Evolutionary conservation across 768 basidiomycete genomes (phyloP).

Genomic region (Dioszegia hungarica): DNA sequence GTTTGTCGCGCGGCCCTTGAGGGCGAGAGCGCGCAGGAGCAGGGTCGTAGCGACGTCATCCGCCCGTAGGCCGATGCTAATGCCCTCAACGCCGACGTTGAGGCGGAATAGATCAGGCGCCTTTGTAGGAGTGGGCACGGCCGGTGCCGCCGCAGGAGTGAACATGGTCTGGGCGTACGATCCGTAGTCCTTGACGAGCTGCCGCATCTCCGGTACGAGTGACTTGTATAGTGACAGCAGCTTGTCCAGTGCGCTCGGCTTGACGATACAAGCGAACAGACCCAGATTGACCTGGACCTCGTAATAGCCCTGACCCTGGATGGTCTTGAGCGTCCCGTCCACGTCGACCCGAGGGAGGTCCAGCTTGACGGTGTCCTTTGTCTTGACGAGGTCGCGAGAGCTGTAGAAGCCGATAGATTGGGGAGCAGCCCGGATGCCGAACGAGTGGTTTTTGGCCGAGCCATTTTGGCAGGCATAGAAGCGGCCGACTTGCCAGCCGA

Average conservation of each 20-base stretch:
- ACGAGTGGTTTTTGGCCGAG: conserved; percentile 5
- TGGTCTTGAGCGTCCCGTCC: conserved; percentile 2
- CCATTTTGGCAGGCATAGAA: conserved; percentile 18
- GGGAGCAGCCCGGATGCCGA: conserved; percentile 22
- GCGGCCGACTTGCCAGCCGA: conserved; percentile 37
- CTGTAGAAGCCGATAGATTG: conserved; percentile 37
- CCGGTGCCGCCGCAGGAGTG: not conserved
- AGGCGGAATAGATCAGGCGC: conserved; percentile 11
- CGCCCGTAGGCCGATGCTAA: conserved; percentile 37
- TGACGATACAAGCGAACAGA: conserved; percentile 39
- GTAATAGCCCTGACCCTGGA: conserved; percentile 1
- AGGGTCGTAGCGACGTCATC: conserved; percentile 39
- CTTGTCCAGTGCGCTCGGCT: conserved; percentile 42
- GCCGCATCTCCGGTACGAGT: conserved; percentile 13
- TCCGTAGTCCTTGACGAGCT: conserved; percentile 3
- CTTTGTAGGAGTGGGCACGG: not conserved
- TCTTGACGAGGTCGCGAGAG: conserved; percentile 18
- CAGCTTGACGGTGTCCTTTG: conserved; percentile 18
- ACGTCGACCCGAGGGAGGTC: conserved; percentile 22
- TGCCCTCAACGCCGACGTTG: conserved; percentile 23
- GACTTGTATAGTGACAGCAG: conserved; percentile 38
- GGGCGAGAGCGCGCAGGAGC: conserved; percentile 30
- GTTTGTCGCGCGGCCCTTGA: conserved; percentile 32
- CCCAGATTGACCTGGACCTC: conserved; percentile 25
- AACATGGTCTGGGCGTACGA: not conserved